These are phyloP conservation scores for Cryptosporidium sp. DNA, from an alignment of 169 alveolate genomes.

Conservation along the genomic window DNA sequence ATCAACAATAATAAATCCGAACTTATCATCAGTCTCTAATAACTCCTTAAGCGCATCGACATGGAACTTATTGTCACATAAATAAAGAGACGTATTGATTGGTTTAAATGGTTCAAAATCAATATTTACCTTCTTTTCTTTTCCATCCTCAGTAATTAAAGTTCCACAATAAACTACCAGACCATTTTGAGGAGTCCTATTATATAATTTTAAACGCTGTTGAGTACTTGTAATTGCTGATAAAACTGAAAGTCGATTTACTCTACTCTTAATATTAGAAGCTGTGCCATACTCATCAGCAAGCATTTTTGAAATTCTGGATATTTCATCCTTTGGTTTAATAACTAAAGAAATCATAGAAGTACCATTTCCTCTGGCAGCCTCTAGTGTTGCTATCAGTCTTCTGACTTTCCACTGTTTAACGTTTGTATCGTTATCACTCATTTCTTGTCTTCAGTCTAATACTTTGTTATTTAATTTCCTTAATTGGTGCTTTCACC, in stretches of 20 bases:
- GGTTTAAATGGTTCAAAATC: slow-evolving; percentile 99
- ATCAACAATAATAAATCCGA: slow-evolving; percentile 98
- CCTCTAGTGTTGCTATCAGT: slow-evolving; percentile 89
- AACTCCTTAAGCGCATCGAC: slow-evolving; percentile 89
- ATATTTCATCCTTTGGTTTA: slow-evolving; percentile 96
- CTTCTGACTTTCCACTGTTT: slow-evolving; percentile 94
- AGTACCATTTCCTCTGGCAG: slow-evolving; percentile 96
- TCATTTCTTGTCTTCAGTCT: slow-evolving; percentile 70
- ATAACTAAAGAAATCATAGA: slow-evolving; percentile 96
- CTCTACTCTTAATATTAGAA: slow-evolving; percentile 96
- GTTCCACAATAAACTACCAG: slow-evolving; percentile 97
- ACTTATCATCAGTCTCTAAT: slow-evolving; percentile 93
- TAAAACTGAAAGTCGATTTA: slow-evolving; percentile 95
- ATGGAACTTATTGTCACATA: slow-evolving; percentile 97
- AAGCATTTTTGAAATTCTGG: slow-evolving; percentile 93
- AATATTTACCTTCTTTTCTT: slow-evolving; percentile 89
- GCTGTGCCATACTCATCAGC: slow-evolving; percentile 97
- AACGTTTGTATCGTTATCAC: slow-evolving; percentile 86
- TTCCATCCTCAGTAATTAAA: slow-evolving; percentile 95
- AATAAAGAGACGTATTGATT: slow-evolving; percentile 94
- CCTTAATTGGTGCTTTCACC: neutral
- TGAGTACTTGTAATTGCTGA: slow-evolving; percentile 98
- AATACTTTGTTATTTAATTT: neutral
- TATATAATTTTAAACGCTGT: slow-evolving; percentile 96
- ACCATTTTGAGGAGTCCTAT: slow-evolving; percentile 97